Percentiles rank a stretch among this genome's conserved stretches.
These are phyloP conservation scores for Passalora sequoiae DNA, from an alignment of 2,329 filamentous ascomycete species.

Conservation along the genomic window DNA sequence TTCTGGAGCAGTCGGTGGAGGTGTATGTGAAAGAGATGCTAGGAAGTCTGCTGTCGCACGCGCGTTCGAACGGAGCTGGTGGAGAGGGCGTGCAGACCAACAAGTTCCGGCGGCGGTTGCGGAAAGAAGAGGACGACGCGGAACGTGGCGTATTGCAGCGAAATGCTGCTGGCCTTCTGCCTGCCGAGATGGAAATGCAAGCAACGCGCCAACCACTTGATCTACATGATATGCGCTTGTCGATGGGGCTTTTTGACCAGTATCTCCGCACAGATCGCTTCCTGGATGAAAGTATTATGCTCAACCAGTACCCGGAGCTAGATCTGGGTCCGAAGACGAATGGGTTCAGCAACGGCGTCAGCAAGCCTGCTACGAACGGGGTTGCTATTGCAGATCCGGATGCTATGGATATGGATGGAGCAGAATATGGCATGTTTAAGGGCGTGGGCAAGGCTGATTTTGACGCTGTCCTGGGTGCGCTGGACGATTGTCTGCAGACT, in stretches of 20 bases:
- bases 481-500: slow-evolving; percentile 37
- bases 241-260: slow-evolving; percentile 68
- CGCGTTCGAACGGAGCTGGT: slow-evolving; percentile 50
- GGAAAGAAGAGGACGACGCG: slow-evolving; percentile 67
- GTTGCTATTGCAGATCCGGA: slow-evolving; percentile 28
- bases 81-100: slow-evolving; percentile 62
- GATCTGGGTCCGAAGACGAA: slow-evolving; percentile 6
- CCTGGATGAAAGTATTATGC: slow-evolving; percentile 62
- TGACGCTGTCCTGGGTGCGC: slow-evolving; percentile 31
- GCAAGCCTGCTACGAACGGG: slow-evolving; percentile 19
- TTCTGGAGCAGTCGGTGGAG: slow-evolving; percentile 57
- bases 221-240: slow-evolving; percentile 72
- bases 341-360: slow-evolving; percentile 6
- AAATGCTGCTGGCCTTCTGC: slow-evolving; percentile 72
- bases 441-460: slow-evolving; percentile 31
- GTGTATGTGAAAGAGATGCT: slow-evolving; percentile 60
- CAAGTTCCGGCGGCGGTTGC: slow-evolving; percentile 69
- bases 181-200: slow-evolving; percentile 72
- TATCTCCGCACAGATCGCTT: slow-evolving; percentile 74
- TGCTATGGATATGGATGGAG: slow-evolving; percentile 35
- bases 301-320: slow-evolving; percentile 24
- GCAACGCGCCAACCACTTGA: slow-evolving; percentile 66
- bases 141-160: slow-evolving; percentile 68
- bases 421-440: slow-evolving; percentile 35
- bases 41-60: slow-evolving; percentile 50